These are phyloP conservation scores for Acacia confusa DNA, from an alignment of 306 rosid species.

Conservation along the genomic window DNA sequence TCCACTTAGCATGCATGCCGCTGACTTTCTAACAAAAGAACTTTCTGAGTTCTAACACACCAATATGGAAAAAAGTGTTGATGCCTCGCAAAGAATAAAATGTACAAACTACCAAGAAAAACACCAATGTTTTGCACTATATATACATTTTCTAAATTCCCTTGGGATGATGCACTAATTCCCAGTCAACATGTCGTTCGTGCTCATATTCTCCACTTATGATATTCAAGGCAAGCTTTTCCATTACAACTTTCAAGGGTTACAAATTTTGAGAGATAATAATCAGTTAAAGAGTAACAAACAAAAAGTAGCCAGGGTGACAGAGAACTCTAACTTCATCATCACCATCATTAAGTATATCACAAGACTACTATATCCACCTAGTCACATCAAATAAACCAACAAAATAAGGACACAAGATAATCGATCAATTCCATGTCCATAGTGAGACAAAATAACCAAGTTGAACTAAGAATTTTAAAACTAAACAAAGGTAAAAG, in stretches of 20 bases:
- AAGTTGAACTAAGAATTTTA: constrained; percentile 10
- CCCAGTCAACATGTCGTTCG: neutral
- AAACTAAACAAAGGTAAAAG: neutral
- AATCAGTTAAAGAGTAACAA: neutral
- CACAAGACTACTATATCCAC: neutral
- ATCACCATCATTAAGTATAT: neutral
- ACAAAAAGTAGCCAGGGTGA: constrained; percentile 6
- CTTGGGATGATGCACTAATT: neutral
- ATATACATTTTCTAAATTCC: neutral
- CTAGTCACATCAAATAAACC: constrained; percentile 4
- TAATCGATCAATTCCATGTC: neutral
- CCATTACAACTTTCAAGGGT: neutral
- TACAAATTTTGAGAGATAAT: neutral
- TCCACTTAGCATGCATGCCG: constrained; percentile 99
- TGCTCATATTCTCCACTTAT: constrained; percentile 4
- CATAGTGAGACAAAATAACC: neutral
- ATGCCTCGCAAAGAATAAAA: neutral
- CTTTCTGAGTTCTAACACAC: constrained; percentile 61
- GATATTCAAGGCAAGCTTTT: constrained; percentile 7
- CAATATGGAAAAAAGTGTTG: neutral
- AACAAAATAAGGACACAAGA: neutral
- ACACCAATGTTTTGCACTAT: neutral
- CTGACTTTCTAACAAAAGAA: constrained; percentile 75
- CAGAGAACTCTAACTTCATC: constrained; percentile 3
- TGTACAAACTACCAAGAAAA: neutral